Evolutionary conservation across 1,139 yeast species (phyloP).

Genomic region (Magnusiomyces tetraspermus): DNA sequence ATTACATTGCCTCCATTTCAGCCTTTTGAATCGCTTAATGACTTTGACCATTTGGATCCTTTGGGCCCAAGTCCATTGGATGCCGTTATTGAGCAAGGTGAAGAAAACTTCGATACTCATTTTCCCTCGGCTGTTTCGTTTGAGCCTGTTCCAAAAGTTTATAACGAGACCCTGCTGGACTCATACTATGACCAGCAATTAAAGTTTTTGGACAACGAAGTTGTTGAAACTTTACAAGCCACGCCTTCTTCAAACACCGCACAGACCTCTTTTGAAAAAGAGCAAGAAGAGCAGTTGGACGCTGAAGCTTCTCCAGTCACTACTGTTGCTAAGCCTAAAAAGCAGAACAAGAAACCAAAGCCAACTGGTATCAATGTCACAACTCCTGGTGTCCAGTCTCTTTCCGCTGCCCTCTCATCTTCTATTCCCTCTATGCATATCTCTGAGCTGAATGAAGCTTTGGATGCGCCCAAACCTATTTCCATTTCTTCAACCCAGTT

Average conservation of each 20-base stretch:
- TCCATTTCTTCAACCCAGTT: neutral
- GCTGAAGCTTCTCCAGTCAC: neutral
- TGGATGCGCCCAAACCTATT: too few species aligned
- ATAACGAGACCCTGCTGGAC: neutral
- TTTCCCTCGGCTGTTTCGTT: constrained; percentile 8
- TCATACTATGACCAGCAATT: neutral
- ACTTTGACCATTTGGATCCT: neutral
- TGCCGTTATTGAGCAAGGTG: neutral
- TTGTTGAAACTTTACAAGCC: neutral
- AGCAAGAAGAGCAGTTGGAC: neutral
- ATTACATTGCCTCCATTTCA: neutral
- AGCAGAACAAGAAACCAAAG: neutral
- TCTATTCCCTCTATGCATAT: neutral
- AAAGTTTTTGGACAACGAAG: neutral
- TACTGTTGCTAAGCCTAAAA: neutral
- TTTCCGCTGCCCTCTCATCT: neutral
- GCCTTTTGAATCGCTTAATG: neutral
- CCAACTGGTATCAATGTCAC: neutral
- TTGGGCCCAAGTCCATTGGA: neutral
- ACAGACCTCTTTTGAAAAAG: neutral
- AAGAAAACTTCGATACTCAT: constrained; percentile 9
- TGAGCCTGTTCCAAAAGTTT: neutral
- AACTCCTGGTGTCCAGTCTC: neutral
- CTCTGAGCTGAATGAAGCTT: neutral
- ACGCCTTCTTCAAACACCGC: neutral